A percentile compares a stretch with the other conserved stretches of the same genome.
Evolutionary conservation across 257 asterid species (phyloP).

Genomic region (Ocimum tenuiflorum): DNA sequence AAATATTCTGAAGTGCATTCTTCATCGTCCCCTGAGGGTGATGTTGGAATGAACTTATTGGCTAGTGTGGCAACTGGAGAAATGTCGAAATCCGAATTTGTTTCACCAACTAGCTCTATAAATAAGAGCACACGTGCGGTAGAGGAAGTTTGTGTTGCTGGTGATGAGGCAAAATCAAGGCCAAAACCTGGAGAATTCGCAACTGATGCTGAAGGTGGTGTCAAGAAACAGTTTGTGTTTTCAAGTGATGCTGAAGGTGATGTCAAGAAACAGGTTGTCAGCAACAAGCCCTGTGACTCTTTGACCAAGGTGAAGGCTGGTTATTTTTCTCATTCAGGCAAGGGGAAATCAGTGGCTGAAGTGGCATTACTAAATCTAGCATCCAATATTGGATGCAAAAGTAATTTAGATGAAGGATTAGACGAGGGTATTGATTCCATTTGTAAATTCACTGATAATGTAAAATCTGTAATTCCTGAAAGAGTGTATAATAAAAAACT

Average conservation of each 20-base stretch:
- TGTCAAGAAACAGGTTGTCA: constrained; percentile 24
- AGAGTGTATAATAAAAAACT: constrained; percentile 6
- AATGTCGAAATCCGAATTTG: constrained; percentile 52
- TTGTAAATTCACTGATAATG: not conserved
- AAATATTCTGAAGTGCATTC: constrained; percentile 66
- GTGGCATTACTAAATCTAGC: constrained; percentile 15
- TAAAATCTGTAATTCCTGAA: constrained; percentile 23
- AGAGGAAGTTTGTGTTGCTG: constrained; percentile 40
- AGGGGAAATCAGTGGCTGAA: constrained; percentile 21
- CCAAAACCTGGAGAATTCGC: constrained; percentile 17
- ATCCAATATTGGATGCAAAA: constrained; percentile 19
- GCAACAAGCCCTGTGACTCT: too few relatives aligned
- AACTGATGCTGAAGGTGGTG: not conserved
- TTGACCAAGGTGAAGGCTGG: constrained; percentile 21
- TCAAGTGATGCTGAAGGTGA: constrained; percentile 14
- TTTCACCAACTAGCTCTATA: constrained; percentile 55
- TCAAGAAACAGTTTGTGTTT: too few relatives aligned
- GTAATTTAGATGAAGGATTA: constrained; percentile 27
- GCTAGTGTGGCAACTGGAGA: constrained; percentile 97
- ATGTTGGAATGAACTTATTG: constrained; percentile 86
- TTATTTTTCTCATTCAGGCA: constrained; percentile 21
- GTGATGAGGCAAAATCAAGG: constrained; percentile 51
- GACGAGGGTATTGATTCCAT: not conserved
- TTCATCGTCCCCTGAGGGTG: constrained; percentile 66
- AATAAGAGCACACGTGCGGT: constrained; percentile 38